Base-by-base conservation (phyloP, 2,329 filamentous ascomycete genomes). In the Cladorrhinum sp. region DNA sequence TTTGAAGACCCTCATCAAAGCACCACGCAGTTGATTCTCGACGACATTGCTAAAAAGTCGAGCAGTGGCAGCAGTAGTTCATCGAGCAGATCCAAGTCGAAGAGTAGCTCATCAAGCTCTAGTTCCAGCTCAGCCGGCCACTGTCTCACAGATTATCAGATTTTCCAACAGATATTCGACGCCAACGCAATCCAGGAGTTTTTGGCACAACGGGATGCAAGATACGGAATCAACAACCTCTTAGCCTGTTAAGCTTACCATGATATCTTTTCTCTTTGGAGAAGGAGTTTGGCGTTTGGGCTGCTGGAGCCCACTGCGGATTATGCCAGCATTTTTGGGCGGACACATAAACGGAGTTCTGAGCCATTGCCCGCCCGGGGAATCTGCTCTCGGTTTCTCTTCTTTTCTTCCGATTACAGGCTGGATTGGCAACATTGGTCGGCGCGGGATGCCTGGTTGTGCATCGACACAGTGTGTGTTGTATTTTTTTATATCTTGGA, bases 1-100 rank as follows among this genome's bases (percentile, higher is more conserved):
- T 88, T 89, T 64, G 85, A 88, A 64, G 82, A 87, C 60, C 73
- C 77, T 3, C 68, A 71, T 52, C 80, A 84, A 69, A 84, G 79
- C 73, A 85, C 82, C 0, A 72, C 76, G n/a, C 76, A 76, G 56
- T 69, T 81, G 63, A 82, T 86, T 61, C 72, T 79, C 23, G 81
- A 85, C 50, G 82, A 85, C 59, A 78, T 85, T 53, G 75, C 75
- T 58, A 85, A 83, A 67, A 85, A 84, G 69, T 75, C 69, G 60
- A 75, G 72, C 63, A 64, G 70, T 22, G 62, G 59, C 48, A 66
- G 66, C 36, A 60, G 66, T 24, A 67, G 65, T 60, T 56, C 67
- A 27, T 70, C 69, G 57, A 71, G 72, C 58, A 76, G 73, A 61
- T 74, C 71, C 58, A 73, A 63, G 61, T 52, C 59, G 10, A 63